phyloP scores from a whole-genome alignment of 2,329 filamentous ascomycete species.

The Exophiala spinifera region DNA sequence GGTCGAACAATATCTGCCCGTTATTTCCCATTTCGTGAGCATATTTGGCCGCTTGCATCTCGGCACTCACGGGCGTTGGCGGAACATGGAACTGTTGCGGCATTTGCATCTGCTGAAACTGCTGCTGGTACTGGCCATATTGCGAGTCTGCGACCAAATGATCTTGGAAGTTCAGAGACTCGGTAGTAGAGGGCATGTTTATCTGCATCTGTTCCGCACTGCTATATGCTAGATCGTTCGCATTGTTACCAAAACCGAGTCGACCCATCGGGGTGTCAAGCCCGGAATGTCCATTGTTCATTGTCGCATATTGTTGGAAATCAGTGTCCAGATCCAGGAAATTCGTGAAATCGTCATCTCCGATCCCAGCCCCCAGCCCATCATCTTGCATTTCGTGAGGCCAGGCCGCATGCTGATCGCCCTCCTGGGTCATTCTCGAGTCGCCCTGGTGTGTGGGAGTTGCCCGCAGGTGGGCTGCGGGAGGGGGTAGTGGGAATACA shows the following conservation, averaged over 20 bases:
- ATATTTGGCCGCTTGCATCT: slow-evolving; percentile 46
- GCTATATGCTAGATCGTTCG: slow-evolving; percentile 14
- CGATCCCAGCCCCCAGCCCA: slow-evolving; percentile 38
- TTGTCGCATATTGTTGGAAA: slow-evolving; percentile 41
- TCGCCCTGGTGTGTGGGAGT: not conserved
- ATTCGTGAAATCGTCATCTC: slow-evolving; percentile 49
- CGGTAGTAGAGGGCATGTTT: slow-evolving; percentile 26
- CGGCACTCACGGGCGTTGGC: slow-evolving; percentile 49
- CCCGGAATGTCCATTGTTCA: slow-evolving; percentile 38
- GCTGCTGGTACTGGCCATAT: slow-evolving; percentile 28
- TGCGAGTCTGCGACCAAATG: slow-evolving; percentile 30
- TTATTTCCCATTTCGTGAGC: slow-evolving; percentile 39
- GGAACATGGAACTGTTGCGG: slow-evolving; percentile 33
- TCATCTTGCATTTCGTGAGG: slow-evolving; percentile 40
- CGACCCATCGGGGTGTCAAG: slow-evolving; percentile 39
- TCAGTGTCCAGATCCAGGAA: slow-evolving; percentile 49
- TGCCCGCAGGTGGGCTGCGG: slow-evolving; percentile 25
- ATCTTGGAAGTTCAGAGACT: slow-evolving; percentile 11
- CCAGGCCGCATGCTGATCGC: slow-evolving; percentile 34
- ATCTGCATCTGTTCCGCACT: slow-evolving; percentile 25
- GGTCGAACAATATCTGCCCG: slow-evolving; percentile 43
- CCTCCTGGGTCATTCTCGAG: slow-evolving; percentile 28
- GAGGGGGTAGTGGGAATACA: slow-evolving; percentile 11
- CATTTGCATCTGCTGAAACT: slow-evolving; percentile 32
- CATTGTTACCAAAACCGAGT: slow-evolving; percentile 35